Evolutionary conservation across 306 rosid genomes (phyloP).

Genomic region (Vigna trinervia): DNA sequence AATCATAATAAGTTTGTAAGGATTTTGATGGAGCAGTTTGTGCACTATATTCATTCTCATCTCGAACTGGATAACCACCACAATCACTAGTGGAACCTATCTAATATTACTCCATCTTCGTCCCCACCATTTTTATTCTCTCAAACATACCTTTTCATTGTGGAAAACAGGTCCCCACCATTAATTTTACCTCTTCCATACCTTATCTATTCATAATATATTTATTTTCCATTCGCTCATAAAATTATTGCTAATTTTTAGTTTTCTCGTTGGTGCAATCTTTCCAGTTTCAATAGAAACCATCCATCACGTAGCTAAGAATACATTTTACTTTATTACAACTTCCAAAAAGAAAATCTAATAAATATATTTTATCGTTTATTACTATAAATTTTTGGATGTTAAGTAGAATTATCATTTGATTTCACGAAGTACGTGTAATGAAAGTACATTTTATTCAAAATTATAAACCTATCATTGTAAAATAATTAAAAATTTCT

Average conservation of each 20-base stretch:
- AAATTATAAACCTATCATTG: not conserved
- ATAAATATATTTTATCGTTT: too few species aligned
- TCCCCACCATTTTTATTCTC: not conserved
- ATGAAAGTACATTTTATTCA: not conserved
- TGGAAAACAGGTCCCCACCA: conserved; percentile 30
- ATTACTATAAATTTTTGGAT: not conserved
- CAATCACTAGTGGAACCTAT: conserved; percentile 13
- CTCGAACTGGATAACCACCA: conserved; percentile 2
- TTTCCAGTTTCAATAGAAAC: too few species aligned
- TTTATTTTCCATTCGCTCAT: too few species aligned
- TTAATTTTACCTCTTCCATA: not conserved
- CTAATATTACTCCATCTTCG: not conserved
- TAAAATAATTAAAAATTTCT: not conserved
- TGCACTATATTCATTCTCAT: conserved; percentile 2
- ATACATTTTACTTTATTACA: too few species aligned
- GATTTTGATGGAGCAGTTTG: not conserved
- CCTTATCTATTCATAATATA: not conserved
- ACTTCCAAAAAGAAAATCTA: too few species aligned
- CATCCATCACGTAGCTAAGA: too few species aligned
- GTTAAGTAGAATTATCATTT: not conserved
- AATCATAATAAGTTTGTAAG: not conserved
- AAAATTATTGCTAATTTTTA: too few species aligned
- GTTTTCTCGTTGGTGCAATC: too few species aligned
- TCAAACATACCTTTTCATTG: not conserved
- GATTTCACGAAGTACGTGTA: not conserved